Evolutionary conservation across 306 rosid species (phyloP).

Genomic region (Lablab purpureus): DNA sequence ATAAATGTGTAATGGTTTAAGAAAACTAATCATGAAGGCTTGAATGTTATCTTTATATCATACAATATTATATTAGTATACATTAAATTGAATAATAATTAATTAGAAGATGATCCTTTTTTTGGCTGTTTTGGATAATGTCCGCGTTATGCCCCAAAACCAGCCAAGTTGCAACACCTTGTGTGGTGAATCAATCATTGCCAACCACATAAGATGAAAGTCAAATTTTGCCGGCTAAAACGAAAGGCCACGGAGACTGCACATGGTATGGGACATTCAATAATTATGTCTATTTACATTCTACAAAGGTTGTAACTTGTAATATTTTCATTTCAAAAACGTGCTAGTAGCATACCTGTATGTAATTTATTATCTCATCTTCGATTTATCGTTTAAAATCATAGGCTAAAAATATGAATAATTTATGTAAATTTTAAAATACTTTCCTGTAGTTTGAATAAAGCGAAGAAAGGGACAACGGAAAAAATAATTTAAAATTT

Average conservation of each 20-base stretch:
- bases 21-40: constrained; percentile 11
- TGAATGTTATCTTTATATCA: background rate
- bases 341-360: background rate
- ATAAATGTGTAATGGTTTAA: constrained; percentile 1
- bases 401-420: too few species aligned
- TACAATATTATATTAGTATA: background rate
- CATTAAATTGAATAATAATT: constrained; percentile 10
- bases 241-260: constrained; percentile 10
- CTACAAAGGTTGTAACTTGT: background rate
- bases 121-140: constrained; percentile 34
- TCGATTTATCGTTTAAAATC: background rate
- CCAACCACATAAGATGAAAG: constrained; percentile 28
- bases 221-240: constrained; percentile 43
- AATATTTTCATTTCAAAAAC: background rate
- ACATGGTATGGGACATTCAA: constrained; percentile 37
- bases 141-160: background rate
- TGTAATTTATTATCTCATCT: background rate
- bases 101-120: constrained; percentile 29
- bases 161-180: constrained; percentile 21
- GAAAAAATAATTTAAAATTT: too few species aligned
- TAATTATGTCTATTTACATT: constrained; percentile 12
- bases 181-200: constrained; percentile 46
- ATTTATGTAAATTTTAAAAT: too few species aligned
- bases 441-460: too few species aligned
- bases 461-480: too few species aligned